Evolutionary conservation across 495 filamentous ascomycete species (phyloP).

Genomic region (Penicillium psychrofluorescens): DNA sequence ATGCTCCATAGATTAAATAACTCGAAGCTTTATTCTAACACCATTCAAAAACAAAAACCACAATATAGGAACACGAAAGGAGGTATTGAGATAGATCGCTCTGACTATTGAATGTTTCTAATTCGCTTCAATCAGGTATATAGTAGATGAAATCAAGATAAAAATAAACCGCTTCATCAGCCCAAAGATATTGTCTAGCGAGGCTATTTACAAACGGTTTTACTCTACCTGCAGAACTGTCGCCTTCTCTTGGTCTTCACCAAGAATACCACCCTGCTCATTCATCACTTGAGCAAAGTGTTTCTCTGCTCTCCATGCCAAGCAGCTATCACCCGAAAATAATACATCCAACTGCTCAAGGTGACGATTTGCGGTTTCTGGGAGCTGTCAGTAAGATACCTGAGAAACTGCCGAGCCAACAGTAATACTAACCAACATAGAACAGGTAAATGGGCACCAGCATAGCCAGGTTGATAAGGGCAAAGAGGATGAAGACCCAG

Average conservation of each 20-base stretch:
- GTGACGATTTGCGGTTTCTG: slow-evolving; percentile 38
- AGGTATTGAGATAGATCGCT: no score
- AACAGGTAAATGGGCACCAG: slow-evolving; percentile 38
- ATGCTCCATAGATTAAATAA: no score
- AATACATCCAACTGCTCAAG: slow-evolving; percentile 46
- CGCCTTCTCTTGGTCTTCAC: neutral
- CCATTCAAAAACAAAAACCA: no score
- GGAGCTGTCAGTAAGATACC: neutral
- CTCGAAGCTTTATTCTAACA: no score
- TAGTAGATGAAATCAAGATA: no score
- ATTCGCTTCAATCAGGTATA: no score
- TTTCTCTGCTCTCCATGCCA: slow-evolving; percentile 5
- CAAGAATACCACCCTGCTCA: neutral
- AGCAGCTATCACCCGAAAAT: slow-evolving; percentile 20
- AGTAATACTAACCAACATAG: slow-evolving; percentile 30
- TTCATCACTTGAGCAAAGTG: slow-evolving; percentile 1
- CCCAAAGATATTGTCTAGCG: no score
- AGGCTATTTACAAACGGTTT: neutral
- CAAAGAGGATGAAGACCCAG: slow-evolving; percentile 41
- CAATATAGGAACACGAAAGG: no score
- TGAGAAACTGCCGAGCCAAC: no score
- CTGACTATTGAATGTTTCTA: no score
- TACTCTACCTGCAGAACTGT: neutral
- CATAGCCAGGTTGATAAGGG: slow-evolving; percentile 35
- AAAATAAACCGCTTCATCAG: no score